A percentile compares a stretch with the other conserved stretches of the same genome.
These are phyloP conservation scores for Sutorius australiensis DNA, from an alignment of 768 basidiomycete genomes.

Conservation along the genomic window DNA sequence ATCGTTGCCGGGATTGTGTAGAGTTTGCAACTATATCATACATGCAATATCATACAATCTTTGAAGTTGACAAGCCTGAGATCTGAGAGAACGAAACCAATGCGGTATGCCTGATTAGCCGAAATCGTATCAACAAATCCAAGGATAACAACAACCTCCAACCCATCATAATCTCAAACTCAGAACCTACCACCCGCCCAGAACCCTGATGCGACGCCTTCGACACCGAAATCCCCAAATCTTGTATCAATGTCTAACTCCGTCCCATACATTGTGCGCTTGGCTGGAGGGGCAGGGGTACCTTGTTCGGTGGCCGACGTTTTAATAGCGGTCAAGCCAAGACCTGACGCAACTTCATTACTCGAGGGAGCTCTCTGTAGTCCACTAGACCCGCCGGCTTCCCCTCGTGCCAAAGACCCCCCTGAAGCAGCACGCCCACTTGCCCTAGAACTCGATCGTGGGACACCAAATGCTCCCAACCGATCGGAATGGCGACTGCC, in stretches of 20 bases:
- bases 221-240: conserved; percentile 80
- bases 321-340: conserved; percentile 40
- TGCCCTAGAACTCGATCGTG: conserved; percentile 38
- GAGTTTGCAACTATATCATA: conserved; percentile 16
- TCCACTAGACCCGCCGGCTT: conserved; percentile 23
- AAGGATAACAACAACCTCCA: conserved; percentile 2
- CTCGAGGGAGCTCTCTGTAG: conserved; percentile 37
- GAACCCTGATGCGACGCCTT: conserved; percentile 70
- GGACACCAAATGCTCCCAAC: conserved; percentile 27
- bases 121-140: conserved; percentile 5
- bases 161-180: not conserved
- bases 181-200: conserved; percentile 54
- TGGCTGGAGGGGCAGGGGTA: conserved; percentile 45
- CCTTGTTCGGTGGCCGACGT: conserved; percentile 37
- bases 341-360: conserved; percentile 43
- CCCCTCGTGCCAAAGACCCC: conserved; percentile 24
- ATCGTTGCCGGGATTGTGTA: conserved; percentile 1
- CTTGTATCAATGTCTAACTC: conserved; percentile 79
- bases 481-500: conserved; percentile 33
- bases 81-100: conserved; percentile 1
- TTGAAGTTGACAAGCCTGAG: not conserved
- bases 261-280: conserved; percentile 80
- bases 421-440: conserved; percentile 29
- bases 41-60: conserved; percentile 18
- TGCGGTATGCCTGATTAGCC: conserved; percentile 6